Percentiles rank a stretch among this genome's conserved stretches.
Conservation (phyloP, 2,329 filamentous ascomycete species). For the Thelonectria blattea region DNA sequence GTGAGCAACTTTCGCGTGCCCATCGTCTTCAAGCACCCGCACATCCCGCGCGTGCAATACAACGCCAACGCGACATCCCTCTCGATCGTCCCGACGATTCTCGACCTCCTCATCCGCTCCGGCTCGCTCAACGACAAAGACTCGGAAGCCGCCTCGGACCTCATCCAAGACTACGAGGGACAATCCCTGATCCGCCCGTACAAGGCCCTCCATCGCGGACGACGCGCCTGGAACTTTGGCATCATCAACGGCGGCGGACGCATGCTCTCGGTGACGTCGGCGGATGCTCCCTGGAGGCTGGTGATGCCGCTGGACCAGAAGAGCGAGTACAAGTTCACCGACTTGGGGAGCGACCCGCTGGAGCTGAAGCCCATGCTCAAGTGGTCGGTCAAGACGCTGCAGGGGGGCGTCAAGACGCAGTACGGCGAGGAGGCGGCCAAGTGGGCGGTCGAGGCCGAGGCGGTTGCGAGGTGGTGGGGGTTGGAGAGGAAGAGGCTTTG, state of each 20-base stretch:
- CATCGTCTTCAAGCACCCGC: conserved; percentile 42
- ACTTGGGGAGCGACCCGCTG: conserved; percentile 38
- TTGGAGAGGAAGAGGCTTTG: conserved; percentile 35
- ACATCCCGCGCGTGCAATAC: conserved; percentile 41
- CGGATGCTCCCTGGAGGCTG: conserved; percentile 41
- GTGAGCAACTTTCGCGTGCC: conserved; percentile 43
- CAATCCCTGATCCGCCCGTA: conserved; percentile 44
- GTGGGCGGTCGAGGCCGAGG: conserved; percentile 38
- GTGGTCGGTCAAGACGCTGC: conserved; percentile 36
- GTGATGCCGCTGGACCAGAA: conserved; percentile 42
- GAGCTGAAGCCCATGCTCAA: conserved; percentile 37
- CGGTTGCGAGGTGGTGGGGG: conserved; percentile 34
- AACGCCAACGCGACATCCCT: conserved; percentile 42
- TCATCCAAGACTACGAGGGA: conserved; percentile 44
- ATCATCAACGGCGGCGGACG: conserved; percentile 44
- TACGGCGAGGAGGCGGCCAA: conserved; percentile 36
- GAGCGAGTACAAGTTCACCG: conserved; percentile 42
- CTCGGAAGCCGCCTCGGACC: conserved; percentile 35
- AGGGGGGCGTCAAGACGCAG: conserved; percentile 27
- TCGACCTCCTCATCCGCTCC: conserved; percentile 43
- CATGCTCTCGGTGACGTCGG: conserved; percentile 41
- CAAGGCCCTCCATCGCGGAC: conserved; percentile 33
- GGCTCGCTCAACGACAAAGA: conserved; percentile 40
- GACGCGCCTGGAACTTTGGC: conserved; percentile 43
- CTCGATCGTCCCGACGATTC: conserved; percentile 44